Evolutionary conservation across 352 stramenopile species (phyloP), one percentile per base, ranked within the genome.

Genomic region (Globisporangium nodosum): DNA sequence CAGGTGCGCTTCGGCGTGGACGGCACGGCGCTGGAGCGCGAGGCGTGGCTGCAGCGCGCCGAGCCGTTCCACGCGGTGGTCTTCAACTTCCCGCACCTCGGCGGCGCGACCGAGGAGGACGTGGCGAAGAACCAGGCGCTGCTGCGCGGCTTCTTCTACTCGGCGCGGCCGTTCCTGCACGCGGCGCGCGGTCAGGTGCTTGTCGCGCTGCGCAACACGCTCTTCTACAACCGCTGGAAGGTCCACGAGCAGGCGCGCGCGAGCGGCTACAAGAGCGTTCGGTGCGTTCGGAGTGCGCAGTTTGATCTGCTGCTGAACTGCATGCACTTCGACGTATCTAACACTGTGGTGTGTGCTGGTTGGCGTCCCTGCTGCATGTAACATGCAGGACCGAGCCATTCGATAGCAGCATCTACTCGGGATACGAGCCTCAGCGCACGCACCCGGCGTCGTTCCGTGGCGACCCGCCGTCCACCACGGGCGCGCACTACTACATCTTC

Each of bases 31-130:
- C 60, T 93, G 18, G 72, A 88, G 51, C 74, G 78, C 30, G 56
- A 90, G 31, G 63, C 55, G 16, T 90, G 76, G 78, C 69, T 90
- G 15, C 49, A 64, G 43, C 52, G 52, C 18, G 67, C 60, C 1
- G 58, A 74, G 20, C 68, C 64, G 12, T 94, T 93, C 69, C 75
- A 93, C 39, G 58, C 69, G 20, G 76, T 94, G 31, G 74, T 83
- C 15, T 96, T 96, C 60, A 96, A 96, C 56, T 96, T 96, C 57
- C 86, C 86, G 16, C 86, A 96, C 58, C 63, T 96, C 11, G 86
- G 86, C 46, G 86, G 86, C 20, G 76, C 82, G 7, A 94, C 86
- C 3, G 80, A 93, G 46, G 84, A 85, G 45, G 86, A 92, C 61
- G 79, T 96, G 20, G 71, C 65, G 18, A 92, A 88, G 61, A 96